A percentile compares a stretch with the other conserved stretches of the same genome.
These are phyloP conservation scores for Meyerozyma athensensis DNA, from an alignment of 1,139 yeast genomes.

Conservation along the genomic window DNA sequence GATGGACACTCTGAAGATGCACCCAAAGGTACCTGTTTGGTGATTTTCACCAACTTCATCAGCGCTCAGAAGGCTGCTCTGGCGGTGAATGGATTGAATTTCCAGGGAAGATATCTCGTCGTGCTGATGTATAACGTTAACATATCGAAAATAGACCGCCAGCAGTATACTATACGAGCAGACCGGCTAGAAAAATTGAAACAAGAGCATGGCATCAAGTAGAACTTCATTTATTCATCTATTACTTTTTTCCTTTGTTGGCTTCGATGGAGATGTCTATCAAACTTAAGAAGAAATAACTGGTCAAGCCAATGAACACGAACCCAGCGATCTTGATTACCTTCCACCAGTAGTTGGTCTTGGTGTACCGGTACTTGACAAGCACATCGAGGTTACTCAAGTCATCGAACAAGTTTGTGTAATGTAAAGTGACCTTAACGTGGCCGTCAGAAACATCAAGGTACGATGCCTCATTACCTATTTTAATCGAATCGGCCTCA, in stretches of 20 bases:
- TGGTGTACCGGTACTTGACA: slow-evolving; percentile 60
- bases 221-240: slow-evolving; percentile 1
- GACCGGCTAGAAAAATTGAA: slow-evolving; percentile 19
- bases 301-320: slow-evolving; percentile 57
- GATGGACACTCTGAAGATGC: slow-evolving; percentile 22
- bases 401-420: slow-evolving; percentile 66
- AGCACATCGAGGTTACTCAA: slow-evolving; percentile 53
- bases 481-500: slow-evolving; percentile 29
- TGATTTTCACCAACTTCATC: slow-evolving; percentile 47
- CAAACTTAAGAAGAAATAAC: slow-evolving; percentile 47
- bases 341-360: slow-evolving; percentile 51
- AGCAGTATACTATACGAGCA: slow-evolving; percentile 18
- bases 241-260: slow-evolving; percentile 10
- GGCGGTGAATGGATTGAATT: slow-evolving; percentile 57
- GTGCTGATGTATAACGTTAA: slow-evolving; percentile 45
- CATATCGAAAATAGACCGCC: slow-evolving; percentile 20
- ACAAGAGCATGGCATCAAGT: slow-evolving; percentile 11
- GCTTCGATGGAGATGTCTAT: slow-evolving; percentile 32
- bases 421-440: slow-evolving; percentile 63
- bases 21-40: slow-evolving; percentile 52
- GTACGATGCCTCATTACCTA: slow-evolving; percentile 54
- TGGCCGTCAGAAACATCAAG: slow-evolving; percentile 80
- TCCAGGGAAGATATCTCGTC: slow-evolving; percentile 55
- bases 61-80: slow-evolving; percentile 49
- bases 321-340: slow-evolving; percentile 65